Evolutionary conservation across 805 yeast species (phyloP), one percentile per base, ranked within the genome.

Genomic region (Cyberlindnera lachancei): DNA sequence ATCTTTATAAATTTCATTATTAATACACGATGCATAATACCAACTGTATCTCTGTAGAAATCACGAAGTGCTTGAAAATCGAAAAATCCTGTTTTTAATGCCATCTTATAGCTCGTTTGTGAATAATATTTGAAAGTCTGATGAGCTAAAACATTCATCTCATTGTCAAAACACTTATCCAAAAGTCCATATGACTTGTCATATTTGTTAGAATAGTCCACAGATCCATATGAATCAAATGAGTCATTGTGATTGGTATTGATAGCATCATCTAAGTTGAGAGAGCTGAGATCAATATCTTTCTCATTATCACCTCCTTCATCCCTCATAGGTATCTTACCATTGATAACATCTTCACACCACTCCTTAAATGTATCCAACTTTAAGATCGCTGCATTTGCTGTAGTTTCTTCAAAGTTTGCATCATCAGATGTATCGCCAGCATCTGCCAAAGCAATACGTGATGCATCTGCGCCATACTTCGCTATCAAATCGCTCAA

Each of bases 371-470:
- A 70, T 34, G 85, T 90, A 59, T 73, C 82, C 56, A 92, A 71
- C 65, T 98, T 83, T 58, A 92, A 73, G 57, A 92, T 88, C 17
- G 97, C 96, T 29, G 98, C 96, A 53, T 92, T 92, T 34, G 98
- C 98, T 53, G 79, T 88, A 39, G 86, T 66, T 64, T 92, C 98
- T 53, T 92, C 98, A 54, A 92, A 84, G 68, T 92, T 92, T 33
- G 98, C 98, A 61, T 92, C 98, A 64, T 92, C 98, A 46, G 87
- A 76, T 26, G 92, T 69, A 58, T 92, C 98, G 68, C 98, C 98
- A 32, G 96, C 96, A 66, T 92, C 98, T 28, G 97, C 98, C 44
- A 92, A 67, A 5, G 98, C 96, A 58, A 92, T 84, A 70, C 98
- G 82, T 9, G 95, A 68, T 25, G 97, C 96, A 60, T 92, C 98